Percentiles rank a stretch among this genome's conserved stretches.
Evolutionary conservation across 1,139 yeast species (phyloP).

Genomic region (Saccharomyces uvarum): DNA sequence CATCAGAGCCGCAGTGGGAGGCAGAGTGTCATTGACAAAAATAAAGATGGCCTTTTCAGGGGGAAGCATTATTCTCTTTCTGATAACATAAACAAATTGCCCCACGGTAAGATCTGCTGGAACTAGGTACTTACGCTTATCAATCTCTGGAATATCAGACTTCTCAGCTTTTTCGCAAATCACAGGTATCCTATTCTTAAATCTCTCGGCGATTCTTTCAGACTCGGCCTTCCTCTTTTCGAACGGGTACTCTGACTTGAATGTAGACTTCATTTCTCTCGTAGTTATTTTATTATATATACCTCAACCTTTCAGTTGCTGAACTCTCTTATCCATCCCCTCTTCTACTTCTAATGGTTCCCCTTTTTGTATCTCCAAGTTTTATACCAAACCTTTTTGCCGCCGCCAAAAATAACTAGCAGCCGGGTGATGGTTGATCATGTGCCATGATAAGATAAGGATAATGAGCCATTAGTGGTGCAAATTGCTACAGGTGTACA

Average conservation of each 20-base stretch:
- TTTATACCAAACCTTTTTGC: background rate
- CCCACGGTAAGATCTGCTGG: slow-evolving; percentile 96
- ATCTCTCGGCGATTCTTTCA: slow-evolving; percentile 80
- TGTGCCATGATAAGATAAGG: background rate
- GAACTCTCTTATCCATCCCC: slow-evolving; percentile 4
- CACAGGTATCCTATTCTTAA: slow-evolving; percentile 88
- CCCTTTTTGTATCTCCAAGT: slow-evolving; percentile 5
- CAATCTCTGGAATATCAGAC: slow-evolving; percentile 92
- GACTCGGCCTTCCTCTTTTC: slow-evolving; percentile 97
- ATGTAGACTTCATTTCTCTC: slow-evolving; percentile 28
- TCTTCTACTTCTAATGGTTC: background rate
- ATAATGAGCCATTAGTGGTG: background rate
- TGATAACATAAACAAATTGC: slow-evolving; percentile 92
- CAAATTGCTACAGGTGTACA: too few species aligned
- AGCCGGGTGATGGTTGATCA: background rate
- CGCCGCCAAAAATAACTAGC: background rate
- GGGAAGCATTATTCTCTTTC: slow-evolving; percentile 91
- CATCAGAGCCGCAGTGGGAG: slow-evolving; percentile 96
- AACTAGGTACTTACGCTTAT: slow-evolving; percentile 91
- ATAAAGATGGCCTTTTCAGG: slow-evolving; percentile 97
- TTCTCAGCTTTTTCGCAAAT: slow-evolving; percentile 97
- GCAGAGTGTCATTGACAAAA: slow-evolving; percentile 90
- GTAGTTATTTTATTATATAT: slow-evolving; percentile 5
- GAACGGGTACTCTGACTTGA: slow-evolving; percentile 35
- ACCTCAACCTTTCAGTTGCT: slow-evolving; percentile 1